Percentiles rank a stretch among this genome's conserved stretches.
phyloP scores from a whole-genome alignment of 2,329 filamentous ascomycete genomes.

The Colletotrichum incanum region DNA sequence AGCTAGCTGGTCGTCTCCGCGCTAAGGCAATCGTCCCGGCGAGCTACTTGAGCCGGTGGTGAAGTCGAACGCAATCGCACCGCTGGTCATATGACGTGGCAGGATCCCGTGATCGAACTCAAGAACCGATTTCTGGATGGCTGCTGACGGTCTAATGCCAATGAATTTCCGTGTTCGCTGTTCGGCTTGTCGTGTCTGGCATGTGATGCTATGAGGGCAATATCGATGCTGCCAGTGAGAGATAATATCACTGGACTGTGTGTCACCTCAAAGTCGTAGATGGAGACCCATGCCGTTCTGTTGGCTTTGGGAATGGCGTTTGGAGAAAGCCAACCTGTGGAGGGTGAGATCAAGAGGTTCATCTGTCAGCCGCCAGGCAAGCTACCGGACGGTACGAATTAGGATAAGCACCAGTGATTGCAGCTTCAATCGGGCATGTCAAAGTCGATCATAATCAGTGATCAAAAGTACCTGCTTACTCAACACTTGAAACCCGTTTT shows the following conservation, averaged over 20 bases:
- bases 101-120: constrained; percentile 11
- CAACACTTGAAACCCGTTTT: not conserved
- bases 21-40: not conserved
- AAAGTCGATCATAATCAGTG: not conserved
- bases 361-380: not conserved
- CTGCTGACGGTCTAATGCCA: not conserved
- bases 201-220: constrained; percentile 19
- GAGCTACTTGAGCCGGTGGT: constrained; percentile 9
- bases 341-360: not conserved
- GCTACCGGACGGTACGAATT: not conserved
- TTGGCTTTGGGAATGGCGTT: not conserved
- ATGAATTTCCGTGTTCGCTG: not conserved
- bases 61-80: constrained; percentile 12
- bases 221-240: not conserved
- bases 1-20: not conserved
- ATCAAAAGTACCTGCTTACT: not conserved
- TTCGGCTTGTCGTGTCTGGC: not conserved
- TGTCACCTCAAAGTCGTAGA: not conserved
- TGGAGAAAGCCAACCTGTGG: not conserved
- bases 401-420: not conserved
- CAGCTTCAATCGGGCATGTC: not conserved
- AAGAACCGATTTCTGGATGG: constrained; percentile 20
- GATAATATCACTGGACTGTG: not conserved
- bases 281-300: not conserved
- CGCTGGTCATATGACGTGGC: constrained; percentile 33